Conservation (phyloP, 129 eudicot genomes). For the Scalesia atractyloides region DNA sequence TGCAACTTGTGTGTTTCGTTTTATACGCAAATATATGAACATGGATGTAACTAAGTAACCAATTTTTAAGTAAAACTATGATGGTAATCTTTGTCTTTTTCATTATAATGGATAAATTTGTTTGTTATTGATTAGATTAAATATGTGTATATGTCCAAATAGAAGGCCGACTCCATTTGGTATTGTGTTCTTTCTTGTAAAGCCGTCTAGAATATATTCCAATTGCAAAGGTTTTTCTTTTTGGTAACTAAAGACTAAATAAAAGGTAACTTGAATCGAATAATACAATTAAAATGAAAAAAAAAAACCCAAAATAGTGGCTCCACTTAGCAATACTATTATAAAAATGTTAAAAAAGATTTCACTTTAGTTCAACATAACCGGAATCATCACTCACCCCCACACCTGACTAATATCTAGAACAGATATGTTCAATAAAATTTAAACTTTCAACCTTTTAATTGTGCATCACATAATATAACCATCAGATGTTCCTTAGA, state of each 20-base stretch:
- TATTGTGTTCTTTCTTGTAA: slow-evolving; percentile 24
- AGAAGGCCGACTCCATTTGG: slow-evolving; percentile 1
- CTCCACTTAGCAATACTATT: slow-evolving; percentile 20
- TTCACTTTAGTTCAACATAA: slow-evolving; percentile 14
- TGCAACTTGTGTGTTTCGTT: slow-evolving; percentile 22
- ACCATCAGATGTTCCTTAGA: no score
- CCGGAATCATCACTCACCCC: no score
- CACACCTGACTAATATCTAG: no score
- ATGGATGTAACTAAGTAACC: not conserved
- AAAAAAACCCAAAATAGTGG: not conserved
- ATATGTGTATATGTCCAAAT: slow-evolving; percentile 17
- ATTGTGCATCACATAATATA: no score
- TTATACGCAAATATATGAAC: slow-evolving; percentile 1
- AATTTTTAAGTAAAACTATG: slow-evolving; percentile 4
- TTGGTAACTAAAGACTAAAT: slow-evolving; percentile 8
- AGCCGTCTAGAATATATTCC: slow-evolving; percentile 22
- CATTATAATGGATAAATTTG: not conserved
- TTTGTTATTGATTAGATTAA: not conserved
- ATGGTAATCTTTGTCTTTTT: not conserved
- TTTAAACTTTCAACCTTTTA: no score
- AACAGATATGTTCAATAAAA: no score
- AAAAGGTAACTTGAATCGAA: not conserved
- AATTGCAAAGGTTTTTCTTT: not conserved
- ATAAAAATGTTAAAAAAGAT: not conserved
- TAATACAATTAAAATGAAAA: not conserved